These are phyloP conservation scores for Lichtheimia ornata DNA, from an alignment of 371 early-diverging fungal genomes.

Conservation along the genomic window DNA sequence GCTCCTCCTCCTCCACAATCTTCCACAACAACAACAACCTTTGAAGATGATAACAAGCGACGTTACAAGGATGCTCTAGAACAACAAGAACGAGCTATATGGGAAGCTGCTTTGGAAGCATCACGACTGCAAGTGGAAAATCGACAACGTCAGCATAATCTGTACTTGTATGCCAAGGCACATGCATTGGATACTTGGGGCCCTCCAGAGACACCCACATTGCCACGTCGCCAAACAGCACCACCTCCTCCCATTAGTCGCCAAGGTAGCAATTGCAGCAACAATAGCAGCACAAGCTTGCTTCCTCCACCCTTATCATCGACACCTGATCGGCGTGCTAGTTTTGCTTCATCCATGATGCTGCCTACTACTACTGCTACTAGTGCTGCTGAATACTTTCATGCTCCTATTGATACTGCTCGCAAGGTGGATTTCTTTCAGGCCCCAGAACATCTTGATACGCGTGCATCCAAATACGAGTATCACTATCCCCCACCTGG, in stretches of 20 bases:
- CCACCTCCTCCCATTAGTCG: slow-evolving; percentile 18
- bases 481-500: slow-evolving; percentile 1
- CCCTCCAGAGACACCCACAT: background rate
- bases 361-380: background rate
- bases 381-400: background rate
- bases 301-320: background rate
- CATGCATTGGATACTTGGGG: slow-evolving; percentile 7
- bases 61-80: slow-evolving; percentile 6
- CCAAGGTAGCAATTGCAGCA: background rate
- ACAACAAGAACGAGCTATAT: slow-evolving; percentile 10
- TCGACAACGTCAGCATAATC: slow-evolving; percentile 11
- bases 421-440: background rate
- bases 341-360: background rate
- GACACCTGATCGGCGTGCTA: background rate
- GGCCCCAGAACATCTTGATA: slow-evolving; percentile 2
- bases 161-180: slow-evolving; percentile 11
- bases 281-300: background rate
- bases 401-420: background rate
- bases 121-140: slow-evolving; percentile 17
- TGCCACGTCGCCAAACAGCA: slow-evolving; percentile 14
- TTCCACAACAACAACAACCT: background rate
- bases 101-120: slow-evolving; percentile 8
- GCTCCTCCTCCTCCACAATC: background rate
- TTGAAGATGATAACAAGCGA: background rate
- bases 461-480: slow-evolving; percentile 3